phyloP scores from a whole-genome alignment of 768 basidiomycete genomes.

The Xanthoconium stramineum region DNA sequence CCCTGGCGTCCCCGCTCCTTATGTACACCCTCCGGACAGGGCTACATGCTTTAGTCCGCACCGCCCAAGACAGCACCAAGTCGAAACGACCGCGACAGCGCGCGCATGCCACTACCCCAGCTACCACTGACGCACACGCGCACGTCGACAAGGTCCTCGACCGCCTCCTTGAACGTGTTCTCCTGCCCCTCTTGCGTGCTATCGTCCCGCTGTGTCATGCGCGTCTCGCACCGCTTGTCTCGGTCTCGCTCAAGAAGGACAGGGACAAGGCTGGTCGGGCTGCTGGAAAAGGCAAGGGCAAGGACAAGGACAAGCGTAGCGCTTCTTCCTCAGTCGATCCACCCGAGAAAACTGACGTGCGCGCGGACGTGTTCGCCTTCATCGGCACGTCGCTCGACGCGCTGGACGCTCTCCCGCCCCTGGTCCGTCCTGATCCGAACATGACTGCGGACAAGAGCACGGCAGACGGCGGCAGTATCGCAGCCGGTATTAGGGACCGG shows the following conservation, averaged over 20 bases:
- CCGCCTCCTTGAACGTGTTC: constrained; percentile 17
- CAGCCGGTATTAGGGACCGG: constrained; percentile 14
- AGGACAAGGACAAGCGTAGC: constrained; percentile 1
- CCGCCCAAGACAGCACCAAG: constrained; percentile 6
- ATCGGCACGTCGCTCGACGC: constrained; percentile 20
- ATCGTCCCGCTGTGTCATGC: constrained; percentile 19
- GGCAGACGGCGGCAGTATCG: background rate
- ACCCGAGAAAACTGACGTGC: constrained; percentile 10
- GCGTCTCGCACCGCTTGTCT: constrained; percentile 12
- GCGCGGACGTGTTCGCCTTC: constrained; percentile 24
- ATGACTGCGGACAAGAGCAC: background rate
- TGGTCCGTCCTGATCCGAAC: background rate
- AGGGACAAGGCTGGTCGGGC: constrained; percentile 4
- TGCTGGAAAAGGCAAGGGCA: constrained; percentile 2
- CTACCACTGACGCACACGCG: background rate
- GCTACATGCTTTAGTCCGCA: constrained; percentile 16
- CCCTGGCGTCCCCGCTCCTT: constrained; percentile 24
- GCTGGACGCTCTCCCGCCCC: constrained; percentile 12
- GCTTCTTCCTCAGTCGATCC: background rate
- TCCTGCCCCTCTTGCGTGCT: constrained; percentile 21
- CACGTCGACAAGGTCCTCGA: constrained; percentile 15
- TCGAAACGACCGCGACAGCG: constrained; percentile 12
- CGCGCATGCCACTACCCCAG: background rate
- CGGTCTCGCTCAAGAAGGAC: constrained; percentile 4
- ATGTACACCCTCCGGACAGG: constrained; percentile 19